Evolutionary conservation across 768 basidiomycete species (phyloP).

Genomic region (Russula virescens): DNA sequence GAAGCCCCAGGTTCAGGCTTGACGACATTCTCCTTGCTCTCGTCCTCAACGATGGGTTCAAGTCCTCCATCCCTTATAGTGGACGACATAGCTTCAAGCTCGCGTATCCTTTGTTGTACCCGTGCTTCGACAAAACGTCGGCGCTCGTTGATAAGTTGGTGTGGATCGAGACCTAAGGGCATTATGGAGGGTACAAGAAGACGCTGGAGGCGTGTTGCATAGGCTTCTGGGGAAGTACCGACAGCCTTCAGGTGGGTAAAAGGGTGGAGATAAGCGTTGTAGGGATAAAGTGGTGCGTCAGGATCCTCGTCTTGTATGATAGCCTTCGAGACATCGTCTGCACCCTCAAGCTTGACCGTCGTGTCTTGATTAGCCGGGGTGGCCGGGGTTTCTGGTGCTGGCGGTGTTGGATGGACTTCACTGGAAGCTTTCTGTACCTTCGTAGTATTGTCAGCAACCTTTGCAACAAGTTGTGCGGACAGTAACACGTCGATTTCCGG

Average conservation of each 20-base stretch:
- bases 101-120: slow-evolving; percentile 80
- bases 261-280: slow-evolving; percentile 84
- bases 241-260: slow-evolving; percentile 68
- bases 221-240: slow-evolving; percentile 54
- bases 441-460: slow-evolving; percentile 69
- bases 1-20: slow-evolving; percentile 24
- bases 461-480: slow-evolving; percentile 52
- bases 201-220: slow-evolving; percentile 69
- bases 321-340: slow-evolving; percentile 62
- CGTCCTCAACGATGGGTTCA: slow-evolving; percentile 43
- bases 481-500: slow-evolving; percentile 62
- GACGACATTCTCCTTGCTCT: slow-evolving; percentile 32
- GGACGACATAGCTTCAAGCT: slow-evolving; percentile 74
- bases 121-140: slow-evolving; percentile 88
- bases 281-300: slow-evolving; percentile 80
- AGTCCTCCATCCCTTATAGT: slow-evolving; percentile 76
- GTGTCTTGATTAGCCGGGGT: slow-evolving; percentile 25
- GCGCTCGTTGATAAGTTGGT: slow-evolving; percentile 85
- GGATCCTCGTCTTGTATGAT: slow-evolving; percentile 75
- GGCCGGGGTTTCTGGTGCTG: not conserved
- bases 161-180: slow-evolving; percentile 89
- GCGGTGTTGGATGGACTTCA: slow-evolving; percentile 27
- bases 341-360: slow-evolving; percentile 54
- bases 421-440: slow-evolving; percentile 57
- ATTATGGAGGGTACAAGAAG: slow-evolving; percentile 84